These are phyloP conservation scores for Cryptosporidium bovis DNA, from an alignment of 169 alveolate genomes.

Conservation along the genomic window DNA sequence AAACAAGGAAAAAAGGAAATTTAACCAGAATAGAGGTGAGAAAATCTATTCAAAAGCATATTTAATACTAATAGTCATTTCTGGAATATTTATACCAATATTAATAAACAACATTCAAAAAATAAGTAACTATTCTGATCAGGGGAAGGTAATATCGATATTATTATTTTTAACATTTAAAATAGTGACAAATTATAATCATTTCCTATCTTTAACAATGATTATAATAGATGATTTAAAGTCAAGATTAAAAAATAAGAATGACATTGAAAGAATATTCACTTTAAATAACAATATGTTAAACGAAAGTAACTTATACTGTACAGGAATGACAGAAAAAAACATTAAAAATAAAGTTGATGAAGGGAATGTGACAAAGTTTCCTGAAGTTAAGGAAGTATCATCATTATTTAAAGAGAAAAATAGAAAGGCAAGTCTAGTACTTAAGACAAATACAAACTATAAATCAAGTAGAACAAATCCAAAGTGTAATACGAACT, in stretches of 20 bases:
- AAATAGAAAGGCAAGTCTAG: conserved; percentile 28
- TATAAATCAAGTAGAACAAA: neutral
- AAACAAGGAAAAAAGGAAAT: conserved; percentile 20
- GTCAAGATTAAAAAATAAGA: conserved; percentile 10
- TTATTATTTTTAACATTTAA: conserved; percentile 48
- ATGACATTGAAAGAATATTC: conserved; percentile 30
- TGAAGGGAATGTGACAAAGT: neutral
- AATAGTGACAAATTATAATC: conserved; percentile 30
- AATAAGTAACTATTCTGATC: conserved; percentile 32
- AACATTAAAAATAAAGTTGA: neutral
- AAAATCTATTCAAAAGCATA: conserved; percentile 18
- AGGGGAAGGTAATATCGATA: conserved; percentile 33
- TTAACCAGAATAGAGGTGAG: neutral
- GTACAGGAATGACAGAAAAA: neutral
- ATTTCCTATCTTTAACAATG: conserved; percentile 18
- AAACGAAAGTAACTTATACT: neutral
- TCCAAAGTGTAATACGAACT: neutral
- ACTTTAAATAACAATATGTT: neutral
- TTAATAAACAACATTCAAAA: conserved; percentile 38
- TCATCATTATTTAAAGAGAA: conserved; percentile 20
- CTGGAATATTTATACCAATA: conserved; percentile 40
- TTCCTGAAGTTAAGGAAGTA: conserved; percentile 9
- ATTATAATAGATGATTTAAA: conserved; percentile 15
- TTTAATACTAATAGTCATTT: conserved; percentile 12
- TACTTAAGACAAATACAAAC: conserved; percentile 14